phyloP scores from a whole-genome alignment of 179 eudicot species.

The Camellia oleifera region DNA sequence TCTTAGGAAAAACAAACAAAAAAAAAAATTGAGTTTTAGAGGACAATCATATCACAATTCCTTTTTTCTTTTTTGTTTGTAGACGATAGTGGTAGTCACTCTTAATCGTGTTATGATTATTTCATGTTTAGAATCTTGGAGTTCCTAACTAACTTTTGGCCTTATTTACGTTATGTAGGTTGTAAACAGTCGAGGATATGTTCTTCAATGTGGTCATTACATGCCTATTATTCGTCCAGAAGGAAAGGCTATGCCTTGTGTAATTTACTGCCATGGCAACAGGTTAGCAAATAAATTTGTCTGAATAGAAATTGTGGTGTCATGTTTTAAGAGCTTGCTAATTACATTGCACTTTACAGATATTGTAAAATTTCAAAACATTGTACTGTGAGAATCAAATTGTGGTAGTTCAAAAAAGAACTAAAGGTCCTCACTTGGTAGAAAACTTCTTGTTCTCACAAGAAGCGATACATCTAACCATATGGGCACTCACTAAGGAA shows the following conservation, averaged over 20 bases:
- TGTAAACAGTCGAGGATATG: constrained; percentile 72
- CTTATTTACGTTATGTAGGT: constrained; percentile 45
- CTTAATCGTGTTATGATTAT: not conserved
- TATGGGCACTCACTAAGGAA: not conserved
- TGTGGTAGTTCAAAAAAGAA: not conserved
- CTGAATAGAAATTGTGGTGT: not conserved
- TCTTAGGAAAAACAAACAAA: no score
- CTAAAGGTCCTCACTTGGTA: constrained; percentile 5
- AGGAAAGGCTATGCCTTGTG: constrained; percentile 86
- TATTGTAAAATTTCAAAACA: not conserved
- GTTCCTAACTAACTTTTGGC: not conserved
- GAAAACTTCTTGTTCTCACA: not conserved
- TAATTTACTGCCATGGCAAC: constrained; percentile 98
- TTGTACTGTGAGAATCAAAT: not conserved
- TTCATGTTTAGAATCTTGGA: not conserved
- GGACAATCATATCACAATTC: not conserved
- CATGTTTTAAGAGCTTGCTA: not conserved
- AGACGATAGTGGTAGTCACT: not conserved
- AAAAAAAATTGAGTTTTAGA: not conserved
- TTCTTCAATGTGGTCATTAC: constrained; percentile 87
- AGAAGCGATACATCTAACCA: not conserved
- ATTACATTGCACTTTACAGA: not conserved
- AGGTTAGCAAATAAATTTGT: constrained; percentile 50
- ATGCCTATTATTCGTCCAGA: constrained; percentile 66
- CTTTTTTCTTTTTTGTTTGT: not conserved